Conservation (phyloP, 164 flowering plant genomes). For the Annona squamosa region DNA sequence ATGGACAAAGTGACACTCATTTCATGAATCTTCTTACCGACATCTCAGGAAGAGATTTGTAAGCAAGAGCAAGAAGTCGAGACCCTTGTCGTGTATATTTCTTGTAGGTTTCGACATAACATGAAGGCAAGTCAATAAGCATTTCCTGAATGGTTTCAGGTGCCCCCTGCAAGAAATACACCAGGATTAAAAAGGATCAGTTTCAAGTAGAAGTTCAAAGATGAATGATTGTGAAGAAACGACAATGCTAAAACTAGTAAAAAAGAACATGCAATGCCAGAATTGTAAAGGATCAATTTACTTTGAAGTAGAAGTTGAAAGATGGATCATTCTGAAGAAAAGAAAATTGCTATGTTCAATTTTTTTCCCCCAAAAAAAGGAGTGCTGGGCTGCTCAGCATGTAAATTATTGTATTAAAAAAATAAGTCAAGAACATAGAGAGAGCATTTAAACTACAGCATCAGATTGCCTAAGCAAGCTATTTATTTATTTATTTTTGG, state of each 20-base stretch:
- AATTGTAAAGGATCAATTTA: no score
- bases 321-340: no score
- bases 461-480: no score
- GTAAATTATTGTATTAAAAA: no score
- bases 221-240: background rate
- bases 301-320: no score
- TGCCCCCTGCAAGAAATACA: constrained; percentile 63
- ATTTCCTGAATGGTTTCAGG: constrained; percentile 93
- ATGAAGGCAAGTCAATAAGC: constrained; percentile 63
- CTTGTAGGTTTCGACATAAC: constrained; percentile 77
- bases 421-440: no score
- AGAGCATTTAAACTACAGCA: no score
- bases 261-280: no score
- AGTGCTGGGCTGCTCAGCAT: no score
- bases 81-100: constrained; percentile 95
- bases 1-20: background rate
- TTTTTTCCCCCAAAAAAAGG: no score
- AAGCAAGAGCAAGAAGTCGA: constrained; percentile 95
- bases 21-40: constrained; percentile 43
- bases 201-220: background rate
- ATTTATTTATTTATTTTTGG: no score
- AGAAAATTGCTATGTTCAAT: no score
- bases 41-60: constrained; percentile 85
- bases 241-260: background rate
- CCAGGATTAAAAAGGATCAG: background rate